phyloP scores from a whole-genome alignment of 257 asterid genomes.

The Galeopsis tetrahit region DNA sequence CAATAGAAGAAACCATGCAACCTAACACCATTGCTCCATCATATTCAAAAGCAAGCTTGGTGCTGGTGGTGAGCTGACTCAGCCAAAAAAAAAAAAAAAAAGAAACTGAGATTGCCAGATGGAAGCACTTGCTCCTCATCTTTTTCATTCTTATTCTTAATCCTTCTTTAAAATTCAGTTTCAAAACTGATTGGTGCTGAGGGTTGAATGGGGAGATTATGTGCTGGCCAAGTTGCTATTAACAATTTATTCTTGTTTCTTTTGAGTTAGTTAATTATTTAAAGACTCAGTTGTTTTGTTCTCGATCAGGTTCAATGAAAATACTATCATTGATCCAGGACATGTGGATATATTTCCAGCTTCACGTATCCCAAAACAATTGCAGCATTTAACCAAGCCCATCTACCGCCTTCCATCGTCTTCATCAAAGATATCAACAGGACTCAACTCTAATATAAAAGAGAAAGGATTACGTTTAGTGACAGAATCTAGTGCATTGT shows the following conservation, averaged over 20 bases:
- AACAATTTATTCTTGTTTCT: slow-evolving; percentile 6
- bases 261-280: slow-evolving; percentile 27
- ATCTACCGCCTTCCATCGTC: slow-evolving; percentile 59
- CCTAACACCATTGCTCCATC: neutral
- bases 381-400: slow-evolving; percentile 78
- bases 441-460: slow-evolving; percentile 39
- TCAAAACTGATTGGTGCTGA: slow-evolving; percentile 13
- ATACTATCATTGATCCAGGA: slow-evolving; percentile 89
- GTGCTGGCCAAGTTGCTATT: slow-evolving; percentile 17
- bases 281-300: slow-evolving; percentile 33
- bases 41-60: neutral
- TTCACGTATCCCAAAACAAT: slow-evolving; percentile 68
- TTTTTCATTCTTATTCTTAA: neutral
- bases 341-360: slow-evolving; percentile 96
- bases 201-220: slow-evolving; percentile 13
- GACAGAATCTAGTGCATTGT: slow-evolving; percentile 70
- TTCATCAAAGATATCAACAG: slow-evolving; percentile 43
- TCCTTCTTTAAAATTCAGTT: neutral
- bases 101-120: neutral
- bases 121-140: slow-evolving; percentile 2
- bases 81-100: neutral
- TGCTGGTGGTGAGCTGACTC: neutral
- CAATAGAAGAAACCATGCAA: neutral
- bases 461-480: slow-evolving; percentile 78
- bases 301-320: slow-evolving; percentile 81